These are phyloP conservation scores for Conticribra guillardii DNA, from an alignment of 108 stramenopile species.

Conservation along the genomic window DNA sequence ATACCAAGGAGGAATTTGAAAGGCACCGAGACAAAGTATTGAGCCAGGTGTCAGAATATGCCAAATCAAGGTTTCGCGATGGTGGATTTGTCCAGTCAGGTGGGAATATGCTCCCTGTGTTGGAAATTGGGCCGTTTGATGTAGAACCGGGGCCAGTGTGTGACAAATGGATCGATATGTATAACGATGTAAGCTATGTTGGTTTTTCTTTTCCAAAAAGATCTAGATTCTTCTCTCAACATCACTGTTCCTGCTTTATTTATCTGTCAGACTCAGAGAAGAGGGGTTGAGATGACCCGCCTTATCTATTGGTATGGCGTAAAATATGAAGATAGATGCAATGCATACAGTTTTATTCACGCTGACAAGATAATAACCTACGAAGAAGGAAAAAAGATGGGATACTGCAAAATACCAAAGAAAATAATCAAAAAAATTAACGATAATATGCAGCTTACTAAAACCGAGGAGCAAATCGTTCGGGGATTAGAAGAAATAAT, in stretches of 20 bases:
- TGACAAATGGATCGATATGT: constrained; percentile 75
- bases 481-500: constrained; percentile 39
- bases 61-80: constrained; percentile 63
- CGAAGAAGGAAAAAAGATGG: constrained; percentile 42
- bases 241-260: background rate
- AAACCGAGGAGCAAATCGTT: constrained; percentile 52
- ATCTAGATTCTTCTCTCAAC: background rate
- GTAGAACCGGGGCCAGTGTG: constrained; percentile 69
- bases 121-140: constrained; percentile 75
- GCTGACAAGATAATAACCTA: constrained; percentile 41
- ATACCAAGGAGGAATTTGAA: constrained; percentile 51
- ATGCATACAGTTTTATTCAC: constrained; percentile 53
- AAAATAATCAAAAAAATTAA: constrained; percentile 49
- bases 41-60: constrained; percentile 43
- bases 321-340: constrained; percentile 40
- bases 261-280: constrained; percentile 42
- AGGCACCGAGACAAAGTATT: constrained; percentile 46
- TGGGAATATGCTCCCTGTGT: constrained; percentile 57
- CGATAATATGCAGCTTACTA: constrained; percentile 41
- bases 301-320: constrained; percentile 63
- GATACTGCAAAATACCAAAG: constrained; percentile 42
- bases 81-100: constrained; percentile 76
- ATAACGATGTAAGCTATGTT: constrained; percentile 72
- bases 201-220: background rate
- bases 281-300: constrained; percentile 48